Evolutionary conservation across 768 basidiomycete genomes (phyloP).

Genomic region (Ephemerocybe angulata): DNA sequence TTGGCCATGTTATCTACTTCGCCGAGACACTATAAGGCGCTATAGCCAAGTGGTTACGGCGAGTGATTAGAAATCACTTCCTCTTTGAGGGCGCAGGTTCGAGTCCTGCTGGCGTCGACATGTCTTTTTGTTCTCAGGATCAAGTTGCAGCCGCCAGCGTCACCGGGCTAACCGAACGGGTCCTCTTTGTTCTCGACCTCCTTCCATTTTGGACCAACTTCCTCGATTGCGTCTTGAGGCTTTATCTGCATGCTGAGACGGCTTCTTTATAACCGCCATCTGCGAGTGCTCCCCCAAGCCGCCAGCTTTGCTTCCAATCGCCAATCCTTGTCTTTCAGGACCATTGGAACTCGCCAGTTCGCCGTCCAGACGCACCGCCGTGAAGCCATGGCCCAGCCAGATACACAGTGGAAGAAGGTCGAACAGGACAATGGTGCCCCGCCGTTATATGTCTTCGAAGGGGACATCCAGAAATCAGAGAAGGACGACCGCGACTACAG

Average conservation of each 20-base stretch:
- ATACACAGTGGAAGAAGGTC: conserved; percentile 35
- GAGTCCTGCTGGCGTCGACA: conserved; percentile 18
- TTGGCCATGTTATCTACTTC: too few species aligned
- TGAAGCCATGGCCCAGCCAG: conserved; percentile 4
- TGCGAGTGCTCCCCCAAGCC: background rate
- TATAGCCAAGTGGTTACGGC: conserved; percentile 81
- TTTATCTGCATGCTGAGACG: background rate
- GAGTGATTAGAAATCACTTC: conserved; percentile 75
- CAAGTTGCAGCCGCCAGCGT: too few species aligned
- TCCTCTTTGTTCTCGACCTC: background rate
- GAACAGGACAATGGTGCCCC: conserved; percentile 29
- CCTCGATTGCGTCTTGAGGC: background rate
- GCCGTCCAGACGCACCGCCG: background rate
- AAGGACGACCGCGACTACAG: conserved; percentile 81
- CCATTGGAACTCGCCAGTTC: background rate
- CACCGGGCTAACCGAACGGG: background rate
- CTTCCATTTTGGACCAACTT: background rate
- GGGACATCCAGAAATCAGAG: conserved; percentile 62
- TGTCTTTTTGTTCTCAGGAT: too few species aligned
- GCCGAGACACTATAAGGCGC: too few species aligned
- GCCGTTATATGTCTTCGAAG: conserved; percentile 52
- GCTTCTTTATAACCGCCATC: background rate
- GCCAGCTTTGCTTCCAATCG: background rate
- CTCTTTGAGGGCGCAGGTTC: conserved; percentile 64
- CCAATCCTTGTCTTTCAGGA: background rate